Base-by-base conservation (phyloP, 139 green algal genomes). In the Yamagishiella unicocca region DNA sequence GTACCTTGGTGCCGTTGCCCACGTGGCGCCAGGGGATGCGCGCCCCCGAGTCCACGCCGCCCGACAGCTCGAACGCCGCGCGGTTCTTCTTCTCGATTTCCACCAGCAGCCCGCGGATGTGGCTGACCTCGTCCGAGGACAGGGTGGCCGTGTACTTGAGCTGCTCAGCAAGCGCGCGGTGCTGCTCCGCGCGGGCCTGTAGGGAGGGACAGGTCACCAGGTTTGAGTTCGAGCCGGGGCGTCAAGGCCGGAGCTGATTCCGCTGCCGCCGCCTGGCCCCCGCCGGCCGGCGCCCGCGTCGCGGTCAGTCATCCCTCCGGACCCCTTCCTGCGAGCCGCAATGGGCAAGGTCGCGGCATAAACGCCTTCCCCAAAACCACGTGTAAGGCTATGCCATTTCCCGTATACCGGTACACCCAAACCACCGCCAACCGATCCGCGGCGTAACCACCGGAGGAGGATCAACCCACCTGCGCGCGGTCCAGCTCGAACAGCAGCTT, bases 401-500 rank as follows among this genome's bases (percentile, higher is more conserved):
- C n/a, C n/a, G n/a, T n/a, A n/a, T n/a, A n/a, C n/a, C n/a, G n/a
- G n/a, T n/a, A n/a, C n/a, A n/a, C n/a, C n/a, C n/a, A n/a, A n/a
- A n/a, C n/a, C n/a, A n/a, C n/a, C n/a, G n/a, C n/a, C n/a, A n/a
- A n/a, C n/a, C n/a, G n/a, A n/a, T n/a, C n/a, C n/a, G n/a, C n/a
- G n/a, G n/a, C n/a, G n/a, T n/a, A n/a, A n/a, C n/a, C n/a, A n/a
- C n/a, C n/a, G n/a, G n/a, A n/a, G n/a, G n/a, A n/a, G n/a, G n/a
- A n/a, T n/a, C n/a, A n/a, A n/a, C n/a, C n/a, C n/a, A n/a, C n/a
- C n/a, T 85, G 79, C 0, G 95, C 94, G 35, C 90, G 88, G 55
- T 93, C 87, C 80, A 97, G 87, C 70, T 95, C 92, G 64, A 92
- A 92, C 76, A 96, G 37, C 73, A 97, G 83, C 88, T 90, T 90